Evolutionary conservation across 2,329 filamentous ascomycete species (phyloP).

Genomic region (Kalmusia sp.): DNA sequence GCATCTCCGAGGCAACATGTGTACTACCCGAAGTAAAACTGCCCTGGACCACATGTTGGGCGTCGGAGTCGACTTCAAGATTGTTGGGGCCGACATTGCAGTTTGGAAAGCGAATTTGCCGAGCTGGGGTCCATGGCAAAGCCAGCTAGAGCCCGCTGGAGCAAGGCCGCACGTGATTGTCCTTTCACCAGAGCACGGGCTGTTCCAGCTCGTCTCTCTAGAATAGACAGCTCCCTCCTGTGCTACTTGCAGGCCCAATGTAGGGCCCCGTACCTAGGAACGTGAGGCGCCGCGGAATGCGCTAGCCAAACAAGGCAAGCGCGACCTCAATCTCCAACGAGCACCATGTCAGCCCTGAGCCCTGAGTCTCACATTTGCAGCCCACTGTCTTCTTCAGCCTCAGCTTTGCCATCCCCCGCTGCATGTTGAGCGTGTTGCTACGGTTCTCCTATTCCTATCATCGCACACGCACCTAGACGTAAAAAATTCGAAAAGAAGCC

Average conservation of each 20-base stretch:
- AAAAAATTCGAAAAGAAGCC: background rate
- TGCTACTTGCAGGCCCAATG: slow-evolving; percentile 23
- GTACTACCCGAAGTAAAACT: no score
- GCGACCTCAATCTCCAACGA: slow-evolving; percentile 11
- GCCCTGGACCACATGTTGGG: no score
- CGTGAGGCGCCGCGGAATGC: slow-evolving; percentile 23
- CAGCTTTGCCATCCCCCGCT: slow-evolving; percentile 1
- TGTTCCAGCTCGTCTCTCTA: background rate
- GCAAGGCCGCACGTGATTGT: slow-evolving; percentile 2
- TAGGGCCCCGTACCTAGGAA: slow-evolving; percentile 23
- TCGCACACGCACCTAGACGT: background rate
- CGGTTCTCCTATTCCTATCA: background rate
- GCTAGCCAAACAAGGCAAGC: slow-evolving; percentile 28
- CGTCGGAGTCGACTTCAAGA: no score
- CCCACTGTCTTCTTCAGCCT: slow-evolving; percentile 7
- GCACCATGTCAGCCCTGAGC: slow-evolving; percentile 10
- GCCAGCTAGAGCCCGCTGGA: background rate
- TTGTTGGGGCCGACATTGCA: no score
- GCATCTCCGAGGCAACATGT: background rate
- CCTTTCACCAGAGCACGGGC: background rate
- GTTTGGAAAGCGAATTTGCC: background rate
- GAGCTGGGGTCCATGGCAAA: no score
- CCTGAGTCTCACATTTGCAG: slow-evolving; percentile 13
- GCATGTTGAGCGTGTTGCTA: background rate
- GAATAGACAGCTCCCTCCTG: slow-evolving; percentile 5